Evolutionary conservation across 345 rosid species (phyloP).

Genomic region (Citrus unshiu): DNA sequence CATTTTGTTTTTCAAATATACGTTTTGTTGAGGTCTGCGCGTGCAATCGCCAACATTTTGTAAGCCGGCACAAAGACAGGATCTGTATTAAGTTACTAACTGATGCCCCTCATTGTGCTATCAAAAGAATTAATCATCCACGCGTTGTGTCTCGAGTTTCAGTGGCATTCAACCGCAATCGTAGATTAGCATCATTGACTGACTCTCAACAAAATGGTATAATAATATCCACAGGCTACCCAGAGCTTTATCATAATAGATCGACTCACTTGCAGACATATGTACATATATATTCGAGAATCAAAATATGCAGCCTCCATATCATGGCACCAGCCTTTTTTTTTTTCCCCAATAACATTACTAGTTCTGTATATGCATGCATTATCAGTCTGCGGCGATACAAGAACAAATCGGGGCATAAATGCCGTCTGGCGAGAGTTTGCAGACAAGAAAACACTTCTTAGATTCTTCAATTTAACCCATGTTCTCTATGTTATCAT

Average conservation of each 20-base stretch:
- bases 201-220: background rate
- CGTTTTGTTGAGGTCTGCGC: background rate
- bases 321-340: background rate
- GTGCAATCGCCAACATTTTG: conserved; percentile 18
- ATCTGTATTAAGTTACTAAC: conserved; percentile 8
- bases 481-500: background rate
- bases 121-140: background rate
- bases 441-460: background rate
- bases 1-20: no score
- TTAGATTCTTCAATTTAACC: background rate
- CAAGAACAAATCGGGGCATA: background rate
- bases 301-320: background rate
- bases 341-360: background rate
- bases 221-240: no score
- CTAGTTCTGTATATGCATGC: background rate
- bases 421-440: background rate
- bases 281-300: background rate
- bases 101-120: background rate
- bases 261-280: background rate
- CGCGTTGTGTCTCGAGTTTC: conserved; percentile 15
- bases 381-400: background rate
- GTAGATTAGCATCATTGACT: background rate
- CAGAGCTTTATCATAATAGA: background rate
- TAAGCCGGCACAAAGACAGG: conserved; percentile 8
- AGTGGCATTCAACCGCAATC: conserved; percentile 15